Conservation (phyloP, 352 stramenopile genomes). For the Globisporangium takayamanum region DNA sequence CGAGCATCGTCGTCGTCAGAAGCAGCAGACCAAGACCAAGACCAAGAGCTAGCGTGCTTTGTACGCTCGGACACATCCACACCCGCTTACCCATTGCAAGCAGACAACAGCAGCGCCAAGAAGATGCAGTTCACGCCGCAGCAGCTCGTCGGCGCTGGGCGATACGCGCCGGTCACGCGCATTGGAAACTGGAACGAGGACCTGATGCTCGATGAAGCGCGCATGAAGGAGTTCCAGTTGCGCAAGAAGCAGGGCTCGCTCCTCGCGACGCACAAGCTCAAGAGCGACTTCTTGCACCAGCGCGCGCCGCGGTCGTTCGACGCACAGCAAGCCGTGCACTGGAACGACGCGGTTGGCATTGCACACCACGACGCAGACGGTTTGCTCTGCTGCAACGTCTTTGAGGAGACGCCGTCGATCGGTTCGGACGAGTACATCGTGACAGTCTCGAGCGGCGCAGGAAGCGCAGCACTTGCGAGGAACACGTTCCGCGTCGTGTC, state of each 20-base stretch:
- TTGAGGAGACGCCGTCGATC: constrained; percentile 77
- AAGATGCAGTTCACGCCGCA: constrained; percentile 88
- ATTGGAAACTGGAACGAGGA: constrained; percentile 91
- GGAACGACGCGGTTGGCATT: constrained; percentile 56
- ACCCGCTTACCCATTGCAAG: background rate
- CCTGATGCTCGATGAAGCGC: constrained; percentile 81
- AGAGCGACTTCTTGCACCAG: constrained; percentile 70
- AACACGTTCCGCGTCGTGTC: constrained; percentile 72
- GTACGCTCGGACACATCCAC: background rate
- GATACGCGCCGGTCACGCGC: constrained; percentile 71
- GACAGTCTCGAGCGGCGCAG: constrained; percentile 25
- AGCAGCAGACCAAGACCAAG: constrained; percentile 1
- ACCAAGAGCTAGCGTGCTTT: background rate
- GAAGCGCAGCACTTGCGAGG: constrained; percentile 23
- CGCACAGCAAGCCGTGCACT: constrained; percentile 23
- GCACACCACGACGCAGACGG: constrained; percentile 44
- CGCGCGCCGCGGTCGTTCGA: constrained; percentile 50
- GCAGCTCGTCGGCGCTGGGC: constrained; percentile 78
- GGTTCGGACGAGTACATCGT: constrained; percentile 74
- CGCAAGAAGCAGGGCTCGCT: constrained; percentile 78
- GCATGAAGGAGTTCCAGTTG: constrained; percentile 79
- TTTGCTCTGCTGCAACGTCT: constrained; percentile 63
- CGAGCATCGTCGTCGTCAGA: too few relatives aligned
- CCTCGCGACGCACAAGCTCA: constrained; percentile 72
- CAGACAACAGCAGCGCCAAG: background rate